phyloP scores from a whole-genome alignment of 2,329 filamentous ascomycete genomes.

The Byssothecium circinans region DNA sequence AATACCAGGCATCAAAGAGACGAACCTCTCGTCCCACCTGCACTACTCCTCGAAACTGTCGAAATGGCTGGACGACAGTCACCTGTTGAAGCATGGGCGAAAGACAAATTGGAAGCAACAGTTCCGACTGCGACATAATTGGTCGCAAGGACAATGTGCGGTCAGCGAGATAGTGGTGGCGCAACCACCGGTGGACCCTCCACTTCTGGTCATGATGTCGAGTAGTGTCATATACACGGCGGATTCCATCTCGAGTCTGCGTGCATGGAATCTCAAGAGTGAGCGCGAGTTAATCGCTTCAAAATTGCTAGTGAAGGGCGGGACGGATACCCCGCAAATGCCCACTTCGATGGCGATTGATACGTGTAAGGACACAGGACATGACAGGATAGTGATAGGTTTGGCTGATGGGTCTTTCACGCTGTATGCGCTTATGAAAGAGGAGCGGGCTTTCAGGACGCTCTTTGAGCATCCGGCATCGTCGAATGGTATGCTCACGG shows the following conservation, averaged over 20 bases:
- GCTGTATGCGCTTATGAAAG: slow-evolving; percentile 64
- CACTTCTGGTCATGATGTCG: slow-evolving; percentile 73
- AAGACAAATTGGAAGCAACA: slow-evolving; percentile 81
- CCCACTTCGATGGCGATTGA: slow-evolving; percentile 71
- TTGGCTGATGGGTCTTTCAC: slow-evolving; percentile 56
- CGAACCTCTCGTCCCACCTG: slow-evolving; percentile 40
- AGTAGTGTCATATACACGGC: slow-evolving; percentile 78
- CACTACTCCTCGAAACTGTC: slow-evolving; percentile 59
- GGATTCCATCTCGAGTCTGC: slow-evolving; percentile 68
- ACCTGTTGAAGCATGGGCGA: slow-evolving; percentile 54
- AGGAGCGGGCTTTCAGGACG: slow-evolving; percentile 48
- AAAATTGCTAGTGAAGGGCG: slow-evolving; percentile 24
- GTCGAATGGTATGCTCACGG: slow-evolving; percentile 66
- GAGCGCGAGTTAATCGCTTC: slow-evolving; percentile 61
- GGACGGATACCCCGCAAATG: slow-evolving; percentile 21
- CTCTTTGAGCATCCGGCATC: slow-evolving; percentile 64
- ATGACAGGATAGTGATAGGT: slow-evolving; percentile 38
- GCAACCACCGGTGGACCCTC: slow-evolving; percentile 55
- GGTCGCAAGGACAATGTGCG: slow-evolving; percentile 78
- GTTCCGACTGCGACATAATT: slow-evolving; percentile 88
- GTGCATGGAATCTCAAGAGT: slow-evolving; percentile 73
- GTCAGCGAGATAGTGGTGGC: slow-evolving; percentile 74
- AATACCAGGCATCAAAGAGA: slow-evolving; percentile 66
- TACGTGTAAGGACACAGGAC: slow-evolving; percentile 28
- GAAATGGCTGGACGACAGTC: slow-evolving; percentile 64